Conservation (phyloP, 2,329 filamentous ascomycete species). For the Tolypocladium amazonense region DNA sequence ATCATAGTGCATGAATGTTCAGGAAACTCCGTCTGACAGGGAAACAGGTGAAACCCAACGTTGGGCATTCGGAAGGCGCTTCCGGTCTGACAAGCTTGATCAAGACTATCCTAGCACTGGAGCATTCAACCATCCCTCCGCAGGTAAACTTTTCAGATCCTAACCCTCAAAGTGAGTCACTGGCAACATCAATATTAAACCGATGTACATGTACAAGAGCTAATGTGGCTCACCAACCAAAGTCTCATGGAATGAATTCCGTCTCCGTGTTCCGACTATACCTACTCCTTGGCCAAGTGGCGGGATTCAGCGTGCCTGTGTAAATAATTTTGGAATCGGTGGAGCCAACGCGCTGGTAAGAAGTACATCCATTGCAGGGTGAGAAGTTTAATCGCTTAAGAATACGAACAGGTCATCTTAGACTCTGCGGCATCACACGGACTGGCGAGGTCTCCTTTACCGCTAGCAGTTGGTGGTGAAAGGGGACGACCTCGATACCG, state of each 20-base stretch:
- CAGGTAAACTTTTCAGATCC: constrained; percentile 10
- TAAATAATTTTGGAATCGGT: constrained; percentile 33
- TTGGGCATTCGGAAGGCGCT: constrained; percentile 18
- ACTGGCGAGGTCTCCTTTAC: background rate
- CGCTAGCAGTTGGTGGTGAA: background rate
- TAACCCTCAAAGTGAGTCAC: constrained; percentile 11
- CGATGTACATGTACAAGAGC: too few relatives aligned
- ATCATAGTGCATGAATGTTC: background rate
- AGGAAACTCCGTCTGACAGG: background rate
- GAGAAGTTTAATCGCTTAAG: background rate
- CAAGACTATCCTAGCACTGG: constrained; percentile 15
- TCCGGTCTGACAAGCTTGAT: constrained; percentile 15
- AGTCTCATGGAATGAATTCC: background rate
- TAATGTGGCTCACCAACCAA: background rate
- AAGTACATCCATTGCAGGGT: background rate
- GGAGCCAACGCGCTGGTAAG: constrained; percentile 31
- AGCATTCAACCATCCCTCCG: constrained; percentile 12
- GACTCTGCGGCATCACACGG: background rate
- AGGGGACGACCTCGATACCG: background rate
- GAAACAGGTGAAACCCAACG: constrained; percentile 14
- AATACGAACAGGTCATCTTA: background rate
- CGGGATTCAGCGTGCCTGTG: constrained; percentile 28
- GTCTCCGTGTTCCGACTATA: constrained; percentile 15
- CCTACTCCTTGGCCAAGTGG: constrained; percentile 22
- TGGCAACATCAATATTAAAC: background rate